These are phyloP conservation scores for Pichia ethanolica DNA, from an alignment of 805 yeast genomes.

Conservation along the genomic window DNA sequence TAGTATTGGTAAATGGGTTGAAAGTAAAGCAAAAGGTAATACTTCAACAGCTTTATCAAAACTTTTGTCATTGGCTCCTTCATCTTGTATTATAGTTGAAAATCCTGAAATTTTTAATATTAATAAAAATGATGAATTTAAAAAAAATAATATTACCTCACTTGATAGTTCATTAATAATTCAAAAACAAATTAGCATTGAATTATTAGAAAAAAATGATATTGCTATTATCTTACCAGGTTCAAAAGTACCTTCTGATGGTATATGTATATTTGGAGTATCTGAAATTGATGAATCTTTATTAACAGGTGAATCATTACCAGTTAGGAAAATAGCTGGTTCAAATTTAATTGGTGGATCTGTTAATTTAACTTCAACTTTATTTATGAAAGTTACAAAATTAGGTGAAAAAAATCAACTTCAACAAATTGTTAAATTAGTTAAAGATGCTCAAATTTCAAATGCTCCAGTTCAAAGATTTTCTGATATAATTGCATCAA, in stretches of 20 bases:
- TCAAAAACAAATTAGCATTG: slow-evolving; percentile 55
- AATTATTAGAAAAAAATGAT: slow-evolving; percentile 71
- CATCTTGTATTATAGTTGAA: slow-evolving; percentile 58
- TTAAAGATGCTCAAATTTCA: slow-evolving; percentile 80
- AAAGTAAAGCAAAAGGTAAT: slow-evolving; percentile 86
- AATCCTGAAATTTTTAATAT: slow-evolving; percentile 23
- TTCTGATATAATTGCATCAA: slow-evolving; percentile 79
- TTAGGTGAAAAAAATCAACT: slow-evolving; percentile 83
- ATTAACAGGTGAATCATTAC: slow-evolving; percentile 84
- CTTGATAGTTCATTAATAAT: slow-evolving; percentile 19
- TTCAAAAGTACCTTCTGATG: slow-evolving; percentile 87
- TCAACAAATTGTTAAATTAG: slow-evolving; percentile 78
- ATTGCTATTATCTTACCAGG: slow-evolving; percentile 78
- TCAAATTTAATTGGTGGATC: slow-evolving; percentile 83
- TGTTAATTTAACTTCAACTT: slow-evolving; percentile 67
- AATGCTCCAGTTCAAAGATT: slow-evolving; percentile 87
- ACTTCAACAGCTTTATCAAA: slow-evolving; percentile 85
- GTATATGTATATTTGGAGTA: slow-evolving; percentile 65
- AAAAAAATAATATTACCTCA: no score
- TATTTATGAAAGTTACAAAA: slow-evolving; percentile 59
- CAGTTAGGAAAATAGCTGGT: slow-evolving; percentile 57
- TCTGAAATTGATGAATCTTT: slow-evolving; percentile 85
- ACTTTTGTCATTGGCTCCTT: slow-evolving; percentile 73
- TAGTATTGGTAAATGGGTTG: slow-evolving; percentile 84
- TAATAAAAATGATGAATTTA: slow-evolving; percentile 1